Base-by-base conservation (phyloP, 2,329 filamentous ascomycete species). In the Teratosphaeria destructans region DNA sequence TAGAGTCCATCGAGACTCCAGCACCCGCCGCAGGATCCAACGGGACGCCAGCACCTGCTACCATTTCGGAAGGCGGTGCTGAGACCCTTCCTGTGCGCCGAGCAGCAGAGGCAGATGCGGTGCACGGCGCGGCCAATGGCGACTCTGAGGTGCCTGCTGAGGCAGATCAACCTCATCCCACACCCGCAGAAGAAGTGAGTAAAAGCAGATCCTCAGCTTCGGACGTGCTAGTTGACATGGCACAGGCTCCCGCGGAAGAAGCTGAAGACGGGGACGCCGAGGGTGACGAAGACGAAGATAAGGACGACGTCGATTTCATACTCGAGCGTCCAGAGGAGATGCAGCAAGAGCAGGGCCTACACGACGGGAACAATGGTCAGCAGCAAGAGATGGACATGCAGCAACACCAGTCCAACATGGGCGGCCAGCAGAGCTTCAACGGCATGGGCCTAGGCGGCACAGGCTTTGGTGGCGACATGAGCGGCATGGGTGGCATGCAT, bases 41-140 rank as follows among this genome's bases (percentile, higher is more conserved):
- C 7, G 43, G 43, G 16, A 49, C 43, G 19, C 16, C 43, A 10
- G 43, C n/a, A 49, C n/a, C 5, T 49, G 43, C 43, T 49, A 1
- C 43, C 8, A n/a, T n/a, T 8, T 6, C 16, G 3, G n/a, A 49
- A 2, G 19, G 8, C 1, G 10, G 8, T 19, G 7, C 10, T 11
- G 43, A 49, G 10, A 23, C 5, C 16, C 16, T 49, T 10, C 16
- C 43, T 8, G 63, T 55, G 79, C 70, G 83, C 82, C 68, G 80
- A 81, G 27, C 54, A 35, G 29, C 58, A 26, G 55, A 43, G 39
- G 55, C 23, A 16, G 55, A 26, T 49, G 52, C 35, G 23, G 54
- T 57, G 53, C 43, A 54, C 52, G 43, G 39, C n/a, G 55, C 19
- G 52, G n/a, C 34, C 5, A 37, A 34, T 58, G 29, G 54, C 43